These are phyloP conservation scores for Flagelloscypha sp. DNA, from an alignment of 768 basidiomycete species.

Conservation along the genomic window DNA sequence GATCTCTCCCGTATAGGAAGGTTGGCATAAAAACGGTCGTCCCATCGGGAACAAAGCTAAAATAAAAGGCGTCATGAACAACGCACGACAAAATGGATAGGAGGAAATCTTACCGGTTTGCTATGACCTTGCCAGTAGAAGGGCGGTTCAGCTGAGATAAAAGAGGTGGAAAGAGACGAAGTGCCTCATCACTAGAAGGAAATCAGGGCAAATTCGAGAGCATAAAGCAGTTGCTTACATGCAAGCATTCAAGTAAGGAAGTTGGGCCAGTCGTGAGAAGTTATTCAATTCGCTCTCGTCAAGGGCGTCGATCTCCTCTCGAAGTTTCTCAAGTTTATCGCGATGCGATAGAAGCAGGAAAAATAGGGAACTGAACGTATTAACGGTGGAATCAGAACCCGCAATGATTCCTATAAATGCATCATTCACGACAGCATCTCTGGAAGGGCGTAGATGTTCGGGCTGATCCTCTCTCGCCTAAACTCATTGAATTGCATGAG, in stretches of 20 bases:
- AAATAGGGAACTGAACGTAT: slow-evolving; percentile 22
- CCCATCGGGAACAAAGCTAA: slow-evolving; percentile 38
- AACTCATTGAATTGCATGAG: too few species aligned
- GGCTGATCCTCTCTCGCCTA: too few species aligned
- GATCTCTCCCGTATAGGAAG: slow-evolving; percentile 38
- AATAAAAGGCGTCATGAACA: too few species aligned
- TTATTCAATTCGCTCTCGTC: too few species aligned
- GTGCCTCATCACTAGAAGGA: slow-evolving; percentile 38
- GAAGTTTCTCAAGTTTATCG: slow-evolving; percentile 22
- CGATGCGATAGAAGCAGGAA: slow-evolving; percentile 28
- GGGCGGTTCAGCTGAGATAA: slow-evolving; percentile 40
- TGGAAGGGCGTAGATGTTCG: too few species aligned
- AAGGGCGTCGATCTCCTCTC: slow-evolving; percentile 25
- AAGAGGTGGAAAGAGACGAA: slow-evolving; percentile 42
- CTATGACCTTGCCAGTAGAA: too few species aligned
- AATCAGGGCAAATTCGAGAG: too few species aligned
- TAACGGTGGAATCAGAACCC: slow-evolving; percentile 35
- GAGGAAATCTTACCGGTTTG: too few species aligned
- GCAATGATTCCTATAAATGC: too few species aligned
- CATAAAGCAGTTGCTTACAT: slow-evolving; percentile 24
- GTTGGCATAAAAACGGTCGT: slow-evolving; percentile 34
- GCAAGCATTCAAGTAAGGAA: slow-evolving; percentile 29
- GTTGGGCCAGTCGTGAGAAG: slow-evolving; percentile 20
- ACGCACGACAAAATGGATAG: too few species aligned
- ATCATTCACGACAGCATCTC: too few species aligned